Base-by-base conservation (phyloP, 1,284 basidiomycete species). In the Papiliotrema nemorosa region DNA sequence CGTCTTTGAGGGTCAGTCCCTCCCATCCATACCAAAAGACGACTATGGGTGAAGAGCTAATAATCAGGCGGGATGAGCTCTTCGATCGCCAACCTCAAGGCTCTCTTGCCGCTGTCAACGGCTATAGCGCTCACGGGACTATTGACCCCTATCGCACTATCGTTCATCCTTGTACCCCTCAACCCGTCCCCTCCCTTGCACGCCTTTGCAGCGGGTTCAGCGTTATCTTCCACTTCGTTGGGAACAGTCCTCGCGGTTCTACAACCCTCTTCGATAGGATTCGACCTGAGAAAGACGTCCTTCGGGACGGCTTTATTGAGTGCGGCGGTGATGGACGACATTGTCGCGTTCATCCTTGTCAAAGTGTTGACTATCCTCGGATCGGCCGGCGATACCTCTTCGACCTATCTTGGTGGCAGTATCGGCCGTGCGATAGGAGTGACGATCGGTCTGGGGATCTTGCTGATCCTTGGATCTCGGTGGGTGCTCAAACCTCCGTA, bases 241-340 rank as follows among this genome's bases (percentile, higher is more conserved):
- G 81, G 81, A 0, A 83, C 81, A 1, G 79, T 80, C 0, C 76
- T 83, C 40, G 74, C 77, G 26, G 77, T 81, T 1, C 71, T 83
- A 16, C 57, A 54, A 3, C 60, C 61, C n/a, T 35, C 55, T 1
- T 48, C 59, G 1, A 45, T 63, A 20, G 56, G 57, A 0, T 62
- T 67, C 16, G 69, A 74, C 12, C 64, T 82, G 12, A 71, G 74
- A 1, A 67, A 75, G 26, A 79, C 79, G 1, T 67, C 76, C 21
- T 70, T 81, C 1, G 80, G 79, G 3, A 78, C 78, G 1, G 74
- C 80, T 2, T 69, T 83, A 14, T 71, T 80, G 20, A 77, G 75
- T 31, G 80, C 80, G 0, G 81, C 81, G 0, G 70, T 83, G 18
- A 73, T 81, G 44, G 81, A 82, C 63, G 81, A 82, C 59, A 75